phyloP scores from a whole-genome alignment of 352 stramenopile genomes.

The Phytophthora colocasiae region DNA sequence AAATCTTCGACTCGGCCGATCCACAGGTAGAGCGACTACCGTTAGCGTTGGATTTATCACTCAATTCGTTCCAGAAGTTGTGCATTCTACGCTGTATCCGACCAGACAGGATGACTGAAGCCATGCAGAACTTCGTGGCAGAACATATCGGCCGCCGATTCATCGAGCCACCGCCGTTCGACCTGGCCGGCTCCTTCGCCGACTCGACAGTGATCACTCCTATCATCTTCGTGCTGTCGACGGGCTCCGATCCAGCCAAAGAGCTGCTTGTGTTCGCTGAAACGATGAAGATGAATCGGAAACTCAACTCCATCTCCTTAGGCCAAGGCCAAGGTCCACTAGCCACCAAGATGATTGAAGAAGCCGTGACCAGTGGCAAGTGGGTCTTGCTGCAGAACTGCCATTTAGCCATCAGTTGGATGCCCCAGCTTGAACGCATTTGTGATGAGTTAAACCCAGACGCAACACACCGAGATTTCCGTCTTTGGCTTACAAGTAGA shows the following conservation, averaged over 20 bases:
- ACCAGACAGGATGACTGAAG: conserved; percentile 87
- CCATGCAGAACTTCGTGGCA: conserved; percentile 91
- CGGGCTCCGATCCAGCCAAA: conserved; percentile 94
- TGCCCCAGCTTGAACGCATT: conserved; percentile 95
- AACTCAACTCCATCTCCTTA: conserved; percentile 94
- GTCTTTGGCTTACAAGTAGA: conserved; percentile 94
- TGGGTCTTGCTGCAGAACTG: conserved; percentile 97
- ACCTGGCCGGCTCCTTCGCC: conserved; percentile 91
- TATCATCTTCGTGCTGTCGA: conserved; percentile 94
- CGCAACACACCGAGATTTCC: conserved; percentile 92
- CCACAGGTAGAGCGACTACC: conserved; percentile 82
- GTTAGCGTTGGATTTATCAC: conserved; percentile 52
- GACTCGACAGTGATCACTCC: conserved; percentile 91
- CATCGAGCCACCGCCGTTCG: conserved; percentile 92
- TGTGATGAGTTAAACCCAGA: conserved; percentile 90
- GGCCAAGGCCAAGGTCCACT: conserved; percentile 93
- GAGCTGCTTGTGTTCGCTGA: conserved; percentile 93
- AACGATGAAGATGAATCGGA: conserved; percentile 85
- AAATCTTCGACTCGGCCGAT: conserved; percentile 86
- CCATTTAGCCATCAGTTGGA: conserved; percentile 95
- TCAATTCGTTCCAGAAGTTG: conserved; percentile 87
- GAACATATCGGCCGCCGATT: conserved; percentile 88
- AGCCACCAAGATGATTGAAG: conserved; percentile 92
- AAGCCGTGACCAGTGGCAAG: conserved; percentile 88
- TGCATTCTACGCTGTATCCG: conserved; percentile 83